Base-by-base conservation (phyloP, 306 rosid species). In the Bauhinia variegata region DNA sequence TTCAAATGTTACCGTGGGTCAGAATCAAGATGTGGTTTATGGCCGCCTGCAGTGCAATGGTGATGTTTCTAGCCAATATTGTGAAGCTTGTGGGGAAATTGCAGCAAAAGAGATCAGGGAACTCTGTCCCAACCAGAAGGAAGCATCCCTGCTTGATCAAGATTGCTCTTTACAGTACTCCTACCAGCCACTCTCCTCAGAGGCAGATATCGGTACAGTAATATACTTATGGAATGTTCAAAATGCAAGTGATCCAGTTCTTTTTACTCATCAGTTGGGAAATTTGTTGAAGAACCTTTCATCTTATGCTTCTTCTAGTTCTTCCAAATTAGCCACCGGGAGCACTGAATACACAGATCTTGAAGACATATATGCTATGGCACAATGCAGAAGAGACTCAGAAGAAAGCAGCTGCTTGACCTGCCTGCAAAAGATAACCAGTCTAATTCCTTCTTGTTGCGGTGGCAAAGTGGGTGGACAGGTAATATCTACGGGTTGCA, bases 1-100 rank as follows among this genome's bases (percentile, higher is more conserved):
- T 61, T 39, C 43, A 41, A 37, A 36, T 48, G 54, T 64, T 4
- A 62, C 32, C 4, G n/a, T 32, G 5, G 76, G 79, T 42, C 69
- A 74, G 42, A 52, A 44, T 15, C 52, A 14, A 6, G 41, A 79
- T 34, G 32, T 8, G 8, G 73, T 74, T 33, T 74, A 68, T 15
- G 79, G 73, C 47, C 70, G 59, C 52, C 28, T 79, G 10, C 70
- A 69, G 54, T 74, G 83, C 76, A 50, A 36, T 2, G 70, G 79
- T 1, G 65, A 64, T 8, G 44, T 69, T n/a, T 63, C 56, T 2
- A 9, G 34, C 30, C 28, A 2, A 11, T 39, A 16, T 74, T 79
- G 77, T 56, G 54, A 74, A 56, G 44, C 66, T 64, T 64, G 74
- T 51, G 76, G 69, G 23, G 51, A 51, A 6, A 64, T n/a, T 12